A percentile compares a stretch with the other conserved stretches of the same genome.
Conservation (phyloP, 108 stramenopile species). For the Cyclotella sp. region DNA sequence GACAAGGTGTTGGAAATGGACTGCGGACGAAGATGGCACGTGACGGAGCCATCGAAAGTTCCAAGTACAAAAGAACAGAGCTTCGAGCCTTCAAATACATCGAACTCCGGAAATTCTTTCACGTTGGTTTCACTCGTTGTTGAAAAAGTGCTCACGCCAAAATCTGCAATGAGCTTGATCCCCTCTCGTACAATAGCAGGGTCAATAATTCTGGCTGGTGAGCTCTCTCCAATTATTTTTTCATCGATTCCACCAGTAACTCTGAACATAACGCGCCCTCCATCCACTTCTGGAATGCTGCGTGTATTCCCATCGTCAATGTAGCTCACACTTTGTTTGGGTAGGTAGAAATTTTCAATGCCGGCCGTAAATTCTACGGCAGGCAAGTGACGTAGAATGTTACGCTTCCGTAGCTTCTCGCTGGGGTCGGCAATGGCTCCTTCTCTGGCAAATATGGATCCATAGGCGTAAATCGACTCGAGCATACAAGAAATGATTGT, state of each 20-base stretch:
- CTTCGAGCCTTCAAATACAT: constrained; percentile 82
- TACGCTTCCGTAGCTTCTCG: constrained; percentile 72
- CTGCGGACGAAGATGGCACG: constrained; percentile 85
- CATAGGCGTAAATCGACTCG: constrained; percentile 84
- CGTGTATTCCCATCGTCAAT: constrained; percentile 86
- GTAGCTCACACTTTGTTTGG: constrained; percentile 78
- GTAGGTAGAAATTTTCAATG: constrained; percentile 82
- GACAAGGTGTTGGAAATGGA: constrained; percentile 21
- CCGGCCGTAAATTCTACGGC: constrained; percentile 86
- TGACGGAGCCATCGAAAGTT: constrained; percentile 67
- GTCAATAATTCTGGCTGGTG: constrained; percentile 5
- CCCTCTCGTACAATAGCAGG: constrained; percentile 67
- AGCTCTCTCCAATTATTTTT: constrained; percentile 29
- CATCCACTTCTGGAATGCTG: constrained; percentile 77
- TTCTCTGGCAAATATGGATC: constrained; percentile 78
- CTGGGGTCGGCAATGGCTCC: constrained; percentile 78
- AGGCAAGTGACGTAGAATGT: constrained; percentile 86
- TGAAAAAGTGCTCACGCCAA: constrained; percentile 71
- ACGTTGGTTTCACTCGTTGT: constrained; percentile 75
- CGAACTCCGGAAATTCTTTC: constrained; percentile 90
- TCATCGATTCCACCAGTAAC: constrained; percentile 72
- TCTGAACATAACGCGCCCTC: constrained; percentile 74
- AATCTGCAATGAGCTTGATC: constrained; percentile 78
- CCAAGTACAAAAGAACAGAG: constrained; percentile 67
- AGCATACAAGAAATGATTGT: constrained; percentile 83